These are phyloP conservation scores for Fusarium oligoseptatum DNA, from an alignment of 2,329 filamentous ascomycete genomes.

Conservation along the genomic window DNA sequence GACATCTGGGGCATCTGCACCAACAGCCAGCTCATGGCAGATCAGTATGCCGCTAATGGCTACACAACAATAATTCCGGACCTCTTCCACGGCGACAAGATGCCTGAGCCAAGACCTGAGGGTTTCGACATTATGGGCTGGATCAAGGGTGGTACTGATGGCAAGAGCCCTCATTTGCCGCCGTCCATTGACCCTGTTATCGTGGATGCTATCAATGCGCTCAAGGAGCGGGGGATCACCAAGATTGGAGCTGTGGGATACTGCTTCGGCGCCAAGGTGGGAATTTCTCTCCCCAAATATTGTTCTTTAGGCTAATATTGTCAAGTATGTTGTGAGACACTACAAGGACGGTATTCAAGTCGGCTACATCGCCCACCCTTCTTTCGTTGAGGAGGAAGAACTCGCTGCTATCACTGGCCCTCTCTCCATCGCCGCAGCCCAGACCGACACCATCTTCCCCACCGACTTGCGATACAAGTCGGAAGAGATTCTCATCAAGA, in stretches of 20 bases:
- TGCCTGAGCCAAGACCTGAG: conserved; percentile 43
- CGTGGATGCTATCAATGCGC: conserved; percentile 62
- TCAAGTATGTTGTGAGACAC: conserved; percentile 77
- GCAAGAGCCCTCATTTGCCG: conserved; percentile 60
- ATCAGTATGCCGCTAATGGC: conserved; percentile 54
- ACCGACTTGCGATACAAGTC: conserved; percentile 66
- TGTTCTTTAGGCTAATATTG: not conserved
- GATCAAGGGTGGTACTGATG: conserved; percentile 57
- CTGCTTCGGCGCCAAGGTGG: conserved; percentile 74
- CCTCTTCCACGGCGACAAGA: conserved; percentile 55
- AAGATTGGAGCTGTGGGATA: conserved; percentile 71
- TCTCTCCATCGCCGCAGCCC: conserved; percentile 72
- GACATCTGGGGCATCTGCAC: conserved; percentile 56
- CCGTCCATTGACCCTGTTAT: conserved; percentile 52
- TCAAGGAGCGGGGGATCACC: conserved; percentile 66
- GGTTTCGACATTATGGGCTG: conserved; percentile 51
- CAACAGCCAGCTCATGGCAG: conserved; percentile 59
- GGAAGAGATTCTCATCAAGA: conserved; percentile 69
- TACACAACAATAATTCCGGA: conserved; percentile 56
- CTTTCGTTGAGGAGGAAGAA: conserved; percentile 70
- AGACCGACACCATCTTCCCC: conserved; percentile 72
- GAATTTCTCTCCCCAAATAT: conserved; percentile 35
- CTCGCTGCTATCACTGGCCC: conserved; percentile 69
- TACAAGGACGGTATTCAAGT: conserved; percentile 67
- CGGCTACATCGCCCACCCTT: conserved; percentile 75